These are phyloP conservation scores for Jacaranda copaia DNA, from an alignment of 257 asterid species.

Conservation along the genomic window DNA sequence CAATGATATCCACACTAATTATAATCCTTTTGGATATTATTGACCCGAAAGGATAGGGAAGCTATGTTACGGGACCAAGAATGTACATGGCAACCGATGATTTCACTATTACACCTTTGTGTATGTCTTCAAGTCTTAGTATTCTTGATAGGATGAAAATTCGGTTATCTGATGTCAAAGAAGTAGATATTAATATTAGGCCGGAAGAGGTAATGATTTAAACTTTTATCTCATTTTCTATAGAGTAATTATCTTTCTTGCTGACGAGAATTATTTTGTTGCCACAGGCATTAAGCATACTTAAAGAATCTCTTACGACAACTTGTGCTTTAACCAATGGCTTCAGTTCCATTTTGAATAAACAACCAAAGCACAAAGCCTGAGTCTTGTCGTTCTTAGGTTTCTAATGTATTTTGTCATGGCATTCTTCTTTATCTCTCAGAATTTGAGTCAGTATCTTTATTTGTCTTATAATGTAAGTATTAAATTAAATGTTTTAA, in stretches of 20 bases:
- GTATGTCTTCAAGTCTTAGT: neutral
- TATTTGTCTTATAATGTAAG: no score
- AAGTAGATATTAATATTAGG: constrained; percentile 25
- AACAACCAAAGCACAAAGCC: constrained; percentile 23
- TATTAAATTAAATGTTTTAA: no score
- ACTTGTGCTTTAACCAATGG: constrained; percentile 30
- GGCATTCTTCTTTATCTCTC: no score
- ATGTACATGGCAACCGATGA: constrained; percentile 32
- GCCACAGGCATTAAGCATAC: constrained; percentile 36
- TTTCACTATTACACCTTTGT: constrained; percentile 26
- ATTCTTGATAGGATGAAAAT: neutral
- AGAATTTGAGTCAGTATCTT: no score
- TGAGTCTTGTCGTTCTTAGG: neutral
- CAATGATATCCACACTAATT: no score
- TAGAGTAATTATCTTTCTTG: neutral
- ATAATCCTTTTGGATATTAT: neutral
- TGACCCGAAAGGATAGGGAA: constrained; percentile 27
- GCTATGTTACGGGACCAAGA: constrained; percentile 24
- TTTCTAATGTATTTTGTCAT: no score
- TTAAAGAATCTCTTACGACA: constrained; percentile 38
- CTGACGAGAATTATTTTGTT: neutral
- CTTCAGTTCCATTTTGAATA: neutral
- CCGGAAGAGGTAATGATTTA: constrained; percentile 32
- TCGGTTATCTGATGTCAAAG: constrained; percentile 28
- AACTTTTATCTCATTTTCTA: neutral